These are phyloP conservation scores for Phytophthora crassamura DNA, from an alignment of 352 stramenopile genomes.

Conservation along the genomic window DNA sequence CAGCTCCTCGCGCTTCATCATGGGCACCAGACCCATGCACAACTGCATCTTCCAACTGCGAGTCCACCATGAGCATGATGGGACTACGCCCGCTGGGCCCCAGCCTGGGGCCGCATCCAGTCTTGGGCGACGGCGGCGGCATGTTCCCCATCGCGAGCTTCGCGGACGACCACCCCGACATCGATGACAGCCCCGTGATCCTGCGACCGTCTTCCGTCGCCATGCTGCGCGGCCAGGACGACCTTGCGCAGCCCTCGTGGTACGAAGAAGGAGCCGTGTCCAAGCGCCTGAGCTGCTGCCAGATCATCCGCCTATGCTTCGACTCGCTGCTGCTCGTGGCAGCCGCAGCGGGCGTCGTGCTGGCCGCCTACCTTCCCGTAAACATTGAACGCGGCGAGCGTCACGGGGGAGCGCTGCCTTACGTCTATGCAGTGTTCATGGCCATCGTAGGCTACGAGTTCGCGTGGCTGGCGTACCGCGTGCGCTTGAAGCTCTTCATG, in stretches of 20 bases:
- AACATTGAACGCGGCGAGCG: constrained; percentile 29
- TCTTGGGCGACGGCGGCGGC: constrained; percentile 36
- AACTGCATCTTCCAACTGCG: constrained; percentile 7
- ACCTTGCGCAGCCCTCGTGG: constrained; percentile 39
- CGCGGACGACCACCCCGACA: constrained; percentile 14
- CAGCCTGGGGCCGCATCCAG: constrained; percentile 21
- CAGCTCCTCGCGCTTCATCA: too few species aligned
- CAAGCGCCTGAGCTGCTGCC: constrained; percentile 30
- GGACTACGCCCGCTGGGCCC: constrained; percentile 36
- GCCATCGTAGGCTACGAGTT: constrained; percentile 63
- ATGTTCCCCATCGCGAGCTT: constrained; percentile 46
- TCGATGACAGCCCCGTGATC: constrained; percentile 29
- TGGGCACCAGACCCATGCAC: constrained; percentile 5
- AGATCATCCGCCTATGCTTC: constrained; percentile 37
- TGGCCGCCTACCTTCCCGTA: constrained; percentile 43
- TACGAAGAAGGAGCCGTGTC: constrained; percentile 34
- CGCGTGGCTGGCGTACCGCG: constrained; percentile 66
- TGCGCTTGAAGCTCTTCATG: constrained; percentile 59
- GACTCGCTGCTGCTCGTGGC: constrained; percentile 47
- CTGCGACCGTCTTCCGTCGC: constrained; percentile 48
- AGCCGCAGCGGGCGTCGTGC: constrained; percentile 37
- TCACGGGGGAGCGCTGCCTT: constrained; percentile 47
- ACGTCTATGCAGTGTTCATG: constrained; percentile 52
- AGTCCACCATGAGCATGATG: constrained; percentile 31
- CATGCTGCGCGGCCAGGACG: constrained; percentile 33